A percentile compares a stretch with the other conserved stretches of the same genome.
These are phyloP conservation scores for Musa troglodytarum DNA, from an alignment of 176 grass and related monocot species.

Conservation along the genomic window DNA sequence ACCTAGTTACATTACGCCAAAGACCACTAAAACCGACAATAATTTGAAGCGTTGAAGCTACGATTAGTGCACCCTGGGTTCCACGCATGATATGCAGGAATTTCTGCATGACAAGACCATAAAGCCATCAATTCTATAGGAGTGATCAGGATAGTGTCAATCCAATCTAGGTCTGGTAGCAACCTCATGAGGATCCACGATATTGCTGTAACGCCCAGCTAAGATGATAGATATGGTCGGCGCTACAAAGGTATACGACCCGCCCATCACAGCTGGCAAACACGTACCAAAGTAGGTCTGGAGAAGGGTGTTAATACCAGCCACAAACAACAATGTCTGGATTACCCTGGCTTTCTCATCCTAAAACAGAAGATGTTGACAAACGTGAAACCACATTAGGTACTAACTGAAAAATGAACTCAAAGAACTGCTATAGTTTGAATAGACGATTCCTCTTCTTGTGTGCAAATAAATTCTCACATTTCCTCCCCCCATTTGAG, in stretches of 20 bases:
- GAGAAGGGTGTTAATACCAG: slow-evolving; percentile 91
- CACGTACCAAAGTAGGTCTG: slow-evolving; percentile 82
- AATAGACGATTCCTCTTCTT: not conserved
- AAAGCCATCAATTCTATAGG: slow-evolving; percentile 4
- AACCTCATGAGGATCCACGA: slow-evolving; percentile 73
- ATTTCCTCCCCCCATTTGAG: slow-evolving; percentile 95
- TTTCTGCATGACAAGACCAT: slow-evolving; percentile 49
- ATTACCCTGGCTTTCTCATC: slow-evolving; percentile 86
- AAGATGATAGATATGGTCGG: slow-evolving; percentile 94
- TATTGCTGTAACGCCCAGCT: slow-evolving; percentile 66
- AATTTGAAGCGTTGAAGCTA: slow-evolving; percentile 82
- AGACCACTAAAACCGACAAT: slow-evolving; percentile 95
- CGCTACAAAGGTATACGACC: slow-evolving; percentile 69
- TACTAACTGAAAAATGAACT: not conserved
- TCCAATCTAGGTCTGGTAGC: not conserved
- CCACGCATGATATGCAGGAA: slow-evolving; percentile 74
- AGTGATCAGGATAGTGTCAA: not conserved
- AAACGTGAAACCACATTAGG: not conserved
- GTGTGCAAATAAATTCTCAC: slow-evolving; percentile 30
- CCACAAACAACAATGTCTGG: slow-evolving; percentile 85
- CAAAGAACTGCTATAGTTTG: not conserved
- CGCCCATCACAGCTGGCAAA: slow-evolving; percentile 75
- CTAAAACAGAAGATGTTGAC: slow-evolving; percentile 24
- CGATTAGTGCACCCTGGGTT: slow-evolving; percentile 76
- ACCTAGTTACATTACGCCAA: slow-evolving; percentile 90